phyloP scores from a whole-genome alignment of 768 basidiomycete genomes.

The Cytidiella melzeri region DNA sequence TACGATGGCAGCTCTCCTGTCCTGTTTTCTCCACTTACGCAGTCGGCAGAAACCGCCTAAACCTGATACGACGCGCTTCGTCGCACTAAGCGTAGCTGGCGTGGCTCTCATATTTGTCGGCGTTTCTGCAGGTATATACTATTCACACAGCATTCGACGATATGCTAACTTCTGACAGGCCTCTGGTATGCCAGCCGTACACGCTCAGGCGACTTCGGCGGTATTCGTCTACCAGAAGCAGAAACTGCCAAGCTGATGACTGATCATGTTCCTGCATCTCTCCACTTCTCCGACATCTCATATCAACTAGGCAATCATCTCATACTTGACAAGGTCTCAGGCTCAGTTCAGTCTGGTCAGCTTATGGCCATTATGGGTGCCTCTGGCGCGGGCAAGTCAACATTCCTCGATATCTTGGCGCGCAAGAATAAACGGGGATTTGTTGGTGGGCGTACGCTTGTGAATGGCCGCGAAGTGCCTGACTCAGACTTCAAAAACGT shows the following conservation, averaged over 20 bases:
- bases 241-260: slow-evolving; percentile 84
- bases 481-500: slow-evolving; percentile 77
- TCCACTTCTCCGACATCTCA: slow-evolving; percentile 84
- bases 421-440: slow-evolving; percentile 79
- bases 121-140: slow-evolving; percentile 48
- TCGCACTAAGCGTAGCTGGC: slow-evolving; percentile 78
- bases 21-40: not conserved
- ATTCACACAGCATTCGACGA: not conserved
- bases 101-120: slow-evolving; percentile 71
- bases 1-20: slow-evolving; percentile 26
- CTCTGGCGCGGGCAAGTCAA: slow-evolving; percentile 94
- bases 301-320: slow-evolving; percentile 65
- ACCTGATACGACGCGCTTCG: slow-evolving; percentile 77
- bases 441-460: slow-evolving; percentile 68
- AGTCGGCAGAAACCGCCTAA: slow-evolving; percentile 52
- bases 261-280: slow-evolving; percentile 88
- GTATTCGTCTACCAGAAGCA: slow-evolving; percentile 73
- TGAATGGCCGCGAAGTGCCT: slow-evolving; percentile 79
- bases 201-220: slow-evolving; percentile 57
- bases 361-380: slow-evolving; percentile 96
- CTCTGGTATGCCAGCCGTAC: slow-evolving; percentile 91
- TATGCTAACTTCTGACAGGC: slow-evolving; percentile 32
- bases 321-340: slow-evolving; percentile 79
- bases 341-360: slow-evolving; percentile 82
- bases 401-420: slow-evolving; percentile 93